Percentiles rank a stretch among this genome's conserved stretches.
Evolutionary conservation across 148 eudicot genomes (phyloP).

Genomic region (Mesembryanthemum crystallinum): DNA sequence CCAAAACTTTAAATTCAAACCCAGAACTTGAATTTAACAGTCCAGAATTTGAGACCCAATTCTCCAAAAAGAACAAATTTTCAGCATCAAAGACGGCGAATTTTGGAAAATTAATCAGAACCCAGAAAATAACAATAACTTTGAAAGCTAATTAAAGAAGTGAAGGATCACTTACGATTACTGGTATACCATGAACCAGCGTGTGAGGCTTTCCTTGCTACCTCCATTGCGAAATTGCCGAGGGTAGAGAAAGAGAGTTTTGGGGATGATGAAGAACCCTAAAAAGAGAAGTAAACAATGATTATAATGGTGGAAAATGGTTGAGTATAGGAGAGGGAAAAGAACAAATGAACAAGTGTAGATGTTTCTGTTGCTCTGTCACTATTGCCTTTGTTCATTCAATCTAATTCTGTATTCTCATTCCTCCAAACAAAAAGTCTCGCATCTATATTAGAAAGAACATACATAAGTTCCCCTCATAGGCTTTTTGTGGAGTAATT

Average conservation of each 20-base stretch:
- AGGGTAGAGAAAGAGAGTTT: conserved; percentile 4
- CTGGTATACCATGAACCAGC: conserved; percentile 99
- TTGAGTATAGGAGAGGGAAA: background rate
- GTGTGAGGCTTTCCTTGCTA: conserved; percentile 76
- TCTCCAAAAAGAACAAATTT: background rate
- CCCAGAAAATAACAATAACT: background rate
- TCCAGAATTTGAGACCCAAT: background rate
- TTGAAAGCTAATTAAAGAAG: background rate
- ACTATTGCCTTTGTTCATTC: background rate
- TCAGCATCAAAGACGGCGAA: background rate
- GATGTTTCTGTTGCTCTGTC: too few species aligned
- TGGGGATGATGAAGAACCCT: conserved; percentile 12
- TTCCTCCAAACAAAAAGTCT: background rate
- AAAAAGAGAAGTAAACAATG: background rate
- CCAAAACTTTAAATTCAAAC: background rate
- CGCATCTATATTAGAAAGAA: too few species aligned
- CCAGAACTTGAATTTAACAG: background rate
- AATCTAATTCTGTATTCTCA: background rate
- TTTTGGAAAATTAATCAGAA: background rate
- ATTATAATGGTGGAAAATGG: background rate
- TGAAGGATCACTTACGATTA: conserved; percentile 53
- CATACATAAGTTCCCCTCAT: too few species aligned
- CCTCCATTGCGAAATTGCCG: conserved; percentile 46
- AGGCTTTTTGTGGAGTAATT: too few species aligned
- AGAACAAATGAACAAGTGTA: background rate